A percentile compares a stretch with the other conserved stretches of the same genome.
These are phyloP conservation scores for Alternaria infectoria DNA, from an alignment of 2,329 filamentous ascomycete species.

Conservation along the genomic window DNA sequence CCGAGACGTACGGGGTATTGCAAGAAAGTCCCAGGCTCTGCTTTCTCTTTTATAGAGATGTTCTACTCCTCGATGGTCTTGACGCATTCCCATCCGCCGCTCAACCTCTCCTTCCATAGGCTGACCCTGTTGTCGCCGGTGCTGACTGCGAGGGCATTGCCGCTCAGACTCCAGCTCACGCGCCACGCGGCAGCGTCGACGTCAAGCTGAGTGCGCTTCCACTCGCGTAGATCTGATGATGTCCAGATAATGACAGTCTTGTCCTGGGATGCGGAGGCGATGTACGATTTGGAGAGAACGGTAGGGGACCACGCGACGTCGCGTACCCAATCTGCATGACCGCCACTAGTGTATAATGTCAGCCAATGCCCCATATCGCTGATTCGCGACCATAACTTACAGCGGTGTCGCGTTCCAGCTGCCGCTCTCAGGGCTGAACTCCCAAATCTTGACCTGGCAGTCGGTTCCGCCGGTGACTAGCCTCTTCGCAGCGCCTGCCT, in stretches of 20 bases:
- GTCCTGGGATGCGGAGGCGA: slow-evolving; percentile 93
- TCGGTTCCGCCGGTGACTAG: slow-evolving; percentile 97
- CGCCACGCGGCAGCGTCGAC: slow-evolving; percentile 94
- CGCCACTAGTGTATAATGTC: slow-evolving; percentile 60
- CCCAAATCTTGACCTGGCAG: slow-evolving; percentile 93
- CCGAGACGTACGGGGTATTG: not conserved
- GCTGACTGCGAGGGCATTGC: slow-evolving; percentile 93
- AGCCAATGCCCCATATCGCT: not conserved
- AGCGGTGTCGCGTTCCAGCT: slow-evolving; percentile 64
- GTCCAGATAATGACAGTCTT: slow-evolving; percentile 99
- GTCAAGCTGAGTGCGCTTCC: slow-evolving; percentile 83
- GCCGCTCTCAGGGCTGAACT: slow-evolving; percentile 65
- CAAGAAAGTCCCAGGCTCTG: not conserved
- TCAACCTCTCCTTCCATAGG: slow-evolving; percentile 97
- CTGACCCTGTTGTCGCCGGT: slow-evolving; percentile 96
- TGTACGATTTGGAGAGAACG: slow-evolving; percentile 93
- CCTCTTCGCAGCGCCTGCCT: slow-evolving; percentile 66
- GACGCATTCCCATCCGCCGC: slow-evolving; percentile 95
- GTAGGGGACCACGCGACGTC: slow-evolving; percentile 98
- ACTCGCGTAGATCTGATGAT: slow-evolving; percentile 62
- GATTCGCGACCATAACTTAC: not conserved
- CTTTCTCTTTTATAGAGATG: not conserved
- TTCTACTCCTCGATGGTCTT: slow-evolving; percentile 89
- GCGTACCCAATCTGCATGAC: slow-evolving; percentile 95
- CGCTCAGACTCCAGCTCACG: slow-evolving; percentile 96